Evolutionary conservation across 257 asterid genomes (phyloP), one percentile per base, ranked within the genome.

Genomic region (Jaltomata sinuosa): DNA sequence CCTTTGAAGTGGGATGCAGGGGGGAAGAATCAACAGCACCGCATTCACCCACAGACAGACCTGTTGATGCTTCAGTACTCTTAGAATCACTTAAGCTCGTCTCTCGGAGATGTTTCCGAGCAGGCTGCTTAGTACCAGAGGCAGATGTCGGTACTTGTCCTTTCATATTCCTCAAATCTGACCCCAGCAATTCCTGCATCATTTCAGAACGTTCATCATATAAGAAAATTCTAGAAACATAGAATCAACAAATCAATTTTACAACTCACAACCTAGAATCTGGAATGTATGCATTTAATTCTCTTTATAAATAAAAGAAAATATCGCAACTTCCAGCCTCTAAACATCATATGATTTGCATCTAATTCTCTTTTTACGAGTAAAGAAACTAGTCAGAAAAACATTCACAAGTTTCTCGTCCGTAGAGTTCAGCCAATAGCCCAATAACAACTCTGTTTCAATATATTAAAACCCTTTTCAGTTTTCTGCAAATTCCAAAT

Each of bases 1-100:
- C 91, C 85, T 90, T 91, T 59, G 98, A 96, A 88, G 98, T 88
- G 86, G 94, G 90, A 87, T 95, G 97, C 76, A 92, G 38, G 74
- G 95, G 88, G 32, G 91, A 88, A 38, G 97, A 89, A 85, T 92
- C 97, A 64, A 90, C 92, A 81, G 89, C 93, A 79, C 89, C 85
- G 38, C 88, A 88, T 81, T 90, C 92, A 85, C 90, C 92, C 59
- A 87, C 32, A 32, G 96, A 87, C 83, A 92, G 86, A 82, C 92
- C 88, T 27, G 92, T 84, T 27, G 94, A 93, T 64, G 91, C 92
- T 84, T 94, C 99, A 9, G 91, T 92, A 65, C 89, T 91, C 85
- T 91, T 95, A 79, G 95, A 93, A 87, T 92, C 94, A 74, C 91
- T 87, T 89, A 91, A 87, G 91, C 81, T 77, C 1, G 94, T 62